These are phyloP conservation scores for Metschnikowia similis DNA, from an alignment of 805 yeast species.

Conservation along the genomic window DNA sequence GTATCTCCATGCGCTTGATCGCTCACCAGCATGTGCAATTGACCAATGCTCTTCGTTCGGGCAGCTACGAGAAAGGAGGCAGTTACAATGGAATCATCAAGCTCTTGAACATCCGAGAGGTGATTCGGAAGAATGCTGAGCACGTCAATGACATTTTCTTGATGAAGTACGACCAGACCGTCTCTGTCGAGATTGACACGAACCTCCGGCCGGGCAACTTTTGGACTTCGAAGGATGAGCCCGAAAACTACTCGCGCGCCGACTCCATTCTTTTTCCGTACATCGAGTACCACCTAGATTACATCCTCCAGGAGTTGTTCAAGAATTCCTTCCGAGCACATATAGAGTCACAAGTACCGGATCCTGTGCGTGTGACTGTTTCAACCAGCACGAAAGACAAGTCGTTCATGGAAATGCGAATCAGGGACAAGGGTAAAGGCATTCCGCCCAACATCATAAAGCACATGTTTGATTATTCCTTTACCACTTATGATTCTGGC, in stretches of 20 bases:
- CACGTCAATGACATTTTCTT: conserved; percentile 80
- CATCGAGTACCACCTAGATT: conserved; percentile 83
- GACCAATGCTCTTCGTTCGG: conserved; percentile 38
- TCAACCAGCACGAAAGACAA: conserved; percentile 26
- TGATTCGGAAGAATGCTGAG: conserved; percentile 61
- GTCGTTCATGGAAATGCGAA: conserved; percentile 60
- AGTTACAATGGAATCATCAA: conserved; percentile 54
- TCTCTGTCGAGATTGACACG: conserved; percentile 53
- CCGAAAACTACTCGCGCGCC: conserved; percentile 46
- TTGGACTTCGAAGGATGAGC: conserved; percentile 22
- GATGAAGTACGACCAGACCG: conserved; percentile 75
- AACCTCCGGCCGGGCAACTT: conserved; percentile 25
- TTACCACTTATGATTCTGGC: conserved; percentile 64
- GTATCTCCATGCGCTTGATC: conserved; percentile 81
- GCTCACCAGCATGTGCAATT: conserved; percentile 81
- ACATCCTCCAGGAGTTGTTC: conserved; percentile 78
- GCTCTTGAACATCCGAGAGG: conserved; percentile 56
- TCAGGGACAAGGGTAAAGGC: conserved; percentile 89
- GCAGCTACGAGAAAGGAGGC: conserved; percentile 55
- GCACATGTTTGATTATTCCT: conserved; percentile 81
- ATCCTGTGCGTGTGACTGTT: conserved; percentile 38
- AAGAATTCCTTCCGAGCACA: conserved; percentile 88
- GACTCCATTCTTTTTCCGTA: conserved; percentile 66
- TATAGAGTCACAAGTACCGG: conserved; percentile 55
- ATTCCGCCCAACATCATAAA: conserved; percentile 62